These are phyloP conservation scores for Rhizopogon sp. DNA, from an alignment of 768 basidiomycete species.

Conservation along the genomic window DNA sequence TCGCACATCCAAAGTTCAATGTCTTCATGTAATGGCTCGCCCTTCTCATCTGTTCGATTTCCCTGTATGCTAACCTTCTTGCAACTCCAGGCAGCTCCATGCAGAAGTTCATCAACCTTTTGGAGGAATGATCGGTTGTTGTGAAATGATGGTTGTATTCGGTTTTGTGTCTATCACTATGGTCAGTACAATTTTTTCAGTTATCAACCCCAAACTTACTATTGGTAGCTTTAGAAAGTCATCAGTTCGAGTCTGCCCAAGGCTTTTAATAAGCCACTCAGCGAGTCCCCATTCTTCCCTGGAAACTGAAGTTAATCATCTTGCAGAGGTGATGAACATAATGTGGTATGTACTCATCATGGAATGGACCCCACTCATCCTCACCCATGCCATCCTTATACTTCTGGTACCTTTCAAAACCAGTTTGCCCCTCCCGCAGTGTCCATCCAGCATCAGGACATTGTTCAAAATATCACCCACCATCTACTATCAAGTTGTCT, in stretches of 20 bases:
- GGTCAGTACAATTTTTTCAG: background rate
- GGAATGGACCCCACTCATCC: conserved; percentile 19
- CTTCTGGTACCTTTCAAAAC: background rate
- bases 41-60: conserved; percentile 9
- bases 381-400: background rate
- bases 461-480: background rate
- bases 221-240: conserved; percentile 26
- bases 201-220: conserved; percentile 5
- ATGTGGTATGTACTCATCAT: background rate
- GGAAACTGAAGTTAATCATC: background rate
- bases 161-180: background rate
- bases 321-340: no score
- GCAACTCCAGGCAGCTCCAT: conserved; percentile 17
- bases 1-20: conserved; percentile 26
- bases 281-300: conserved; percentile 31
- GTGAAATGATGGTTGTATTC: conserved; percentile 16
- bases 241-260: conserved; percentile 25
- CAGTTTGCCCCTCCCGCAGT: background rate
- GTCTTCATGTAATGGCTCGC: conserved; percentile 5
- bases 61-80: conserved; percentile 14
- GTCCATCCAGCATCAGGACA: background rate
- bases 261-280: conserved; percentile 23
- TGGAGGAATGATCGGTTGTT: conserved; percentile 19
- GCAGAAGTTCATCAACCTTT: conserved; percentile 15
- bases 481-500: no score